phyloP scores from a whole-genome alignment of 2,329 filamentous ascomycete genomes.

The Lojkania enalia region DNA sequence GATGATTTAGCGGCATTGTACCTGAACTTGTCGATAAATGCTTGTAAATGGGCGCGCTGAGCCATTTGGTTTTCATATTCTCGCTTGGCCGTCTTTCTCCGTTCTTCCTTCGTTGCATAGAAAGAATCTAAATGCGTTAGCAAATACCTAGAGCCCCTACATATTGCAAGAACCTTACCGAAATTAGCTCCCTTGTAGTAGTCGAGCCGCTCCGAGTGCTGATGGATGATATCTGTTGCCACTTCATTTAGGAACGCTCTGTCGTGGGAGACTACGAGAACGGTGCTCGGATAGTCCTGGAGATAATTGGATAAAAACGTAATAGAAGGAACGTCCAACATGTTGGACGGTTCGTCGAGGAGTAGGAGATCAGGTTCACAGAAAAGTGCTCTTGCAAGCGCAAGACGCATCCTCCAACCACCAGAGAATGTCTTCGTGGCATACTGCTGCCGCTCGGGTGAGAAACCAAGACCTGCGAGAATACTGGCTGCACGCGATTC shows the following conservation, averaged over 20 bases:
- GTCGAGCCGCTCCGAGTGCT: constrained; percentile 94
- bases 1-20: constrained; percentile 99
- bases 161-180: constrained; percentile 43
- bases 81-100: constrained; percentile 92
- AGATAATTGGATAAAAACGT: constrained; percentile 97
- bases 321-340: constrained; percentile 99
- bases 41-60: constrained; percentile 87
- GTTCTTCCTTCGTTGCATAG: constrained; percentile 96
- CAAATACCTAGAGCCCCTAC: constrained; percentile 1
- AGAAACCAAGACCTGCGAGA: constrained; percentile 95
- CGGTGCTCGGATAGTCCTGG: constrained; percentile 88
- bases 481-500: constrained; percentile 95
- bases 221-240: constrained; percentile 98
- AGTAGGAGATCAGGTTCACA: constrained; percentile 95
- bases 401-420: constrained; percentile 99
- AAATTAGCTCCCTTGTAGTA: constrained; percentile 99
- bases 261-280: constrained; percentile 97
- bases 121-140: constrained; percentile 67
- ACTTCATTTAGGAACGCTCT: constrained; percentile 98
- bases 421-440: constrained; percentile 98
- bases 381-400: constrained; percentile 91
- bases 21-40: constrained; percentile 99
- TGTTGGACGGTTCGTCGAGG: constrained; percentile 99
- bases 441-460: constrained; percentile 84
- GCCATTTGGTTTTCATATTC: constrained; percentile 99